Base-by-base conservation (phyloP, 257 asterid genomes). In the Linderniella brevidens region DNA sequence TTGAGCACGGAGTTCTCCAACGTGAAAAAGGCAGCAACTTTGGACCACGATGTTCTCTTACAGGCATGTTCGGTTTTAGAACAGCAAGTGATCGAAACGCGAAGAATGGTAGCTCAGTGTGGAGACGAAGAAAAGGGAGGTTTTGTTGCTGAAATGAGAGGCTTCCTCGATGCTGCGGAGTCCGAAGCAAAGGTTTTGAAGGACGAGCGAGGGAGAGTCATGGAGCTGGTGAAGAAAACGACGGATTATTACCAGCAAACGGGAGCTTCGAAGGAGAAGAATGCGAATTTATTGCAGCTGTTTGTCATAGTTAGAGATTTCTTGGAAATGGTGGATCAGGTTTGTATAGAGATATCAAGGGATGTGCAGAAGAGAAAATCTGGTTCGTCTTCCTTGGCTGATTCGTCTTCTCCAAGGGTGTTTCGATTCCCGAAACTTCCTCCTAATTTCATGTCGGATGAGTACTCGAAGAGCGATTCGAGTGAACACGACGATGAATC, bases 361-460 rank as follows among this genome's bases (percentile, higher is more conserved):
- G 70, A 77, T 52, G 50, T 67, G 58, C 96, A 85, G 75, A 85
- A 57, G 59, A 73, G 73, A 50, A 79, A 64, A 60, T 64, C 79
- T 4, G 18, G 63, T 47, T 17, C 79, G 60, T 32, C 58, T 94
- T 9, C 56, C 84, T 0, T 64, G 86, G 13, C 64, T n/a, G n/a
- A n/a, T n/a, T n/a, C 70, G 9, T 74, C 50, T 42, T 74, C 87
- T n/a, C 79, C 80, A 7, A 65, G 92, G 48, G 69, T 85, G 2
- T 67, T 77, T 35, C 77, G 75, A 58, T 90, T 90, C 55, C 99
- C 96, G 0, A 85, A 77, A 55, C 55, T 90, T 55, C 88, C 93
- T 0, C 69, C 78, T 0, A 77, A 90, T 57, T 88, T 84, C 70
- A 55, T 80, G 80, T 76, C 96, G 63, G n/a, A n/a, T n/a, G n/a